Evolutionary conservation across 805 yeast genomes (phyloP), one percentile per base, ranked within the genome.

Genomic region (Cyberlindnera mrakii): DNA sequence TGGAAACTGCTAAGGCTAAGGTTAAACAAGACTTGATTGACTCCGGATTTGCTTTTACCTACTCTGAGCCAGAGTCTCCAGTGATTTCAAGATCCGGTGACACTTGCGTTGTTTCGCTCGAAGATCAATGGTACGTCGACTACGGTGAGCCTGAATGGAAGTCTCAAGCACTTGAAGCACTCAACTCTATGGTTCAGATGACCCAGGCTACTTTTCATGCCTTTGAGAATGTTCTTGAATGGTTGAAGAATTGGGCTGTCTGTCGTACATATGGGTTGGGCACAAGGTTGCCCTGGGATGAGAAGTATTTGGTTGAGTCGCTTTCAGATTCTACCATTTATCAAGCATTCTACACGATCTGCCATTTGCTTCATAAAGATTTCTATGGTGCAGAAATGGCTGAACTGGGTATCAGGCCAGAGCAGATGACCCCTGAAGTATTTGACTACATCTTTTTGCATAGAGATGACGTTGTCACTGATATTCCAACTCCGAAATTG

Each of bases 201-300:
- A 74, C 82, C 41, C 72, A 81, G 39, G 98, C 90, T 70, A 86
- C 95, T 34, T 77, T 84, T 57, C 80, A 91, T 60, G 96, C 95
- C 6, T 91, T 93, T 57, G 96, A 89, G 67, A 90, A 89, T 65
- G 96, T 86, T 45, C 74, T 93, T 58, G 95, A 83, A 54, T 93
- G 99, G 99, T 78, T 93, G 59, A 86, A 84, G 70, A 90, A 89
- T 72, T 93, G 99, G 99, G 98, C 99, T 41, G 87, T 93, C 46
- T 87, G 96, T 45, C 85, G 99, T 74, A 82, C 95, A 44, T 93
- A 87, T 57, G 99, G 99, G 63, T 75, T 93, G 54, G 99, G 99
- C 64, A 81, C 97, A 45, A 82, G 72, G 61, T 78, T 93, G 53
- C 99, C 99, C 46, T 93, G 99, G 99, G 99, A 93, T 71, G 83